Evolutionary conservation across 805 yeast genomes (phyloP).

Genomic region (Metschnikowia picachoensis): DNA sequence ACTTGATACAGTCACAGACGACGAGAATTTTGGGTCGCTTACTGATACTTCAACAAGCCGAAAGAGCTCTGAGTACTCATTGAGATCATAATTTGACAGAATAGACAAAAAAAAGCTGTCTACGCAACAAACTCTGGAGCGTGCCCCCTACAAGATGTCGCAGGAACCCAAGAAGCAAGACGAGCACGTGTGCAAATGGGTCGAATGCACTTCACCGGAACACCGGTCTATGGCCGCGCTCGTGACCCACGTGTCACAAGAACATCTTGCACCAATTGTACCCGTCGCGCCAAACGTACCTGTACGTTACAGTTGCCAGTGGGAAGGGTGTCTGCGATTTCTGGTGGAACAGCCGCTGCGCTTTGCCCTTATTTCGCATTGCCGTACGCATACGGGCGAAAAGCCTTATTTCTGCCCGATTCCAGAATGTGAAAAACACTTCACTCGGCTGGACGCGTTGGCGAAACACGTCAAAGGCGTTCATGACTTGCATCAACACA

Average conservation of each 20-base stretch:
- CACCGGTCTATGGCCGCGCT: slow-evolving; percentile 23
- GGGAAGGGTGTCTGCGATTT: slow-evolving; percentile 55
- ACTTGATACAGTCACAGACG: no score
- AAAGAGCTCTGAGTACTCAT: no score
- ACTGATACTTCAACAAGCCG: no score
- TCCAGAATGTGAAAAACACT: slow-evolving; percentile 62
- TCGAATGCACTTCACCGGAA: slow-evolving; percentile 22
- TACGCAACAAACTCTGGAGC: no score
- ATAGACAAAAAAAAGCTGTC: no score
- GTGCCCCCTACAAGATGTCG: no score
- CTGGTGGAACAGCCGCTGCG: slow-evolving; percentile 52
- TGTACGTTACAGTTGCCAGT: slow-evolving; percentile 49
- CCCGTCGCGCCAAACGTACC: slow-evolving; percentile 19
- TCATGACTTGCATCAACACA: slow-evolving; percentile 48
- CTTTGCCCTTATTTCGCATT: slow-evolving; percentile 58
- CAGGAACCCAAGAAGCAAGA: slow-evolving; percentile 4
- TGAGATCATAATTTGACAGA: no score
- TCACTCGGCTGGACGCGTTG: slow-evolving; percentile 58
- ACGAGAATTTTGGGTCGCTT: no score
- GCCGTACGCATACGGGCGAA: slow-evolving; percentile 64
- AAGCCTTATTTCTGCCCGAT: slow-evolving; percentile 57
- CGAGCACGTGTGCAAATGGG: slow-evolving; percentile 31
- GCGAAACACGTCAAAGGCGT: slow-evolving; percentile 59
- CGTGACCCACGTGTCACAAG: slow-evolving; percentile 30
- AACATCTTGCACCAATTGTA: slow-evolving; percentile 24